phyloP scores from a whole-genome alignment of 768 basidiomycete species.

The Auriculariales sp. region DNA sequence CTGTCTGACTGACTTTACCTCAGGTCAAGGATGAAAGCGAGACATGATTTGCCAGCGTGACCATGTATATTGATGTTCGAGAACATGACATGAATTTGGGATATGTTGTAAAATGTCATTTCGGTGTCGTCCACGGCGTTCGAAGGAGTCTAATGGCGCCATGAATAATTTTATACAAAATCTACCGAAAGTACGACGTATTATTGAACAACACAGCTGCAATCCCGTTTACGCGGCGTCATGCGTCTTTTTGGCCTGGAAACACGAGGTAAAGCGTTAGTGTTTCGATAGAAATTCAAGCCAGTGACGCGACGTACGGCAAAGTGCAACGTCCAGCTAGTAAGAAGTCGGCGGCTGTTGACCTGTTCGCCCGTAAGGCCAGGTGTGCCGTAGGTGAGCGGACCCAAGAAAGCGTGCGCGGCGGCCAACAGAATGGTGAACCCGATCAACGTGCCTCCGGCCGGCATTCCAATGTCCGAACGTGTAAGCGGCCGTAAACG shows the following conservation, averaged over 20 bases:
- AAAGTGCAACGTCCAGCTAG: conserved; percentile 91
- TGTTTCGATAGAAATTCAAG: background rate
- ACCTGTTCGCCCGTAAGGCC: conserved; percentile 61
- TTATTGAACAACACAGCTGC: background rate
- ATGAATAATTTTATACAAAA: background rate
- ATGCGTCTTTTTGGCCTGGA: conserved; percentile 3
- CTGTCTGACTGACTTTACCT: too few relatives aligned
- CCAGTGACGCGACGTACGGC: conserved; percentile 31
- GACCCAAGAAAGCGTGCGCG: conserved; percentile 64
- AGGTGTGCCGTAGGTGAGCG: conserved; percentile 92
- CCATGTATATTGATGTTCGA: too few relatives aligned
- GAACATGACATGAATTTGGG: too few relatives aligned
- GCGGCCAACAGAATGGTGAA: conserved; percentile 47
- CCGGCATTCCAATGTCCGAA: conserved; percentile 67
- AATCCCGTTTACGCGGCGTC: background rate
- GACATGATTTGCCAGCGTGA: too few relatives aligned
- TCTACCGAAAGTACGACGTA: background rate
- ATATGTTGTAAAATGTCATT: too few relatives aligned
- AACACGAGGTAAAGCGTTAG: background rate
- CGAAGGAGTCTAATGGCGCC: too few relatives aligned
- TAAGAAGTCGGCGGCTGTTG: conserved; percentile 66
- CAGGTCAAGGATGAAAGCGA: background rate
- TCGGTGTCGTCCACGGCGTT: too few relatives aligned
- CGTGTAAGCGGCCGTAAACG: conserved; percentile 37
- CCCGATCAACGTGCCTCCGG: conserved; percentile 43